These are phyloP conservation scores for Mollisia scopiformis DNA, from an alignment of 2,329 filamentous ascomycete species.

Conservation along the genomic window DNA sequence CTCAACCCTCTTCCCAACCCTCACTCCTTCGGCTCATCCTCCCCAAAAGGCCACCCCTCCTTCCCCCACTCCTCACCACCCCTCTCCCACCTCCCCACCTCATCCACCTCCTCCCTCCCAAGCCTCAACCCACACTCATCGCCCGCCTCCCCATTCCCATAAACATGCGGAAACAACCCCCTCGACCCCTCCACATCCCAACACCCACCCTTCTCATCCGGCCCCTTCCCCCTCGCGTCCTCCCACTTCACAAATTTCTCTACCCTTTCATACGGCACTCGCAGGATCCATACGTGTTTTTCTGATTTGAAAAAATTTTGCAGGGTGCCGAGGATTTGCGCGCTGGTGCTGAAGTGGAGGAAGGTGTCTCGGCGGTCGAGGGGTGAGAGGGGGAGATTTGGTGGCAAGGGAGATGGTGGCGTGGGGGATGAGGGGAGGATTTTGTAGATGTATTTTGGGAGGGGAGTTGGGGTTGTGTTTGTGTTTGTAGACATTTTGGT, in stretches of 20 bases:
- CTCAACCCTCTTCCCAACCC: background rate
- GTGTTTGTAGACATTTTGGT: slow-evolving; percentile 21
- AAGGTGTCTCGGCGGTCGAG: slow-evolving; percentile 34
- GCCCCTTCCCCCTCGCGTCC: slow-evolving; percentile 21
- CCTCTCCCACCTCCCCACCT: slow-evolving; percentile 24
- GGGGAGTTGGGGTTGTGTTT: slow-evolving; percentile 10
- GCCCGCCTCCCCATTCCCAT: slow-evolving; percentile 23
- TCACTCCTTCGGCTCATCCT: slow-evolving; percentile 21
- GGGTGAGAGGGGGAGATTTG: slow-evolving; percentile 30
- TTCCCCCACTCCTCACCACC: slow-evolving; percentile 18
- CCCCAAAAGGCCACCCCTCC: slow-evolving; percentile 29
- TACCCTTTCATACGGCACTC: slow-evolving; percentile 30
- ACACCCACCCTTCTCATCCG: slow-evolving; percentile 26
- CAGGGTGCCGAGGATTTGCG: slow-evolving; percentile 32
- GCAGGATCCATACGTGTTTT: slow-evolving; percentile 27
- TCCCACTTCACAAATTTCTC: slow-evolving; percentile 30
- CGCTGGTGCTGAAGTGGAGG: slow-evolving; percentile 31
- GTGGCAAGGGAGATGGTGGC: slow-evolving; percentile 29
- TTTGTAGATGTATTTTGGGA: slow-evolving; percentile 36
- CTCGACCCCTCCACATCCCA: slow-evolving; percentile 31
- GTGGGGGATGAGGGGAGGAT: slow-evolving; percentile 30
- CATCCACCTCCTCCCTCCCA: slow-evolving; percentile 32
- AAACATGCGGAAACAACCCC: slow-evolving; percentile 34
- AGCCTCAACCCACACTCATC: slow-evolving; percentile 24
- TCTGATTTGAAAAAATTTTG: slow-evolving; percentile 29